Percentiles rank a stretch among this genome's conserved stretches.
Evolutionary conservation across 208 protist genomes (phyloP).

Genomic region (Wallacemonas sp.): DNA sequence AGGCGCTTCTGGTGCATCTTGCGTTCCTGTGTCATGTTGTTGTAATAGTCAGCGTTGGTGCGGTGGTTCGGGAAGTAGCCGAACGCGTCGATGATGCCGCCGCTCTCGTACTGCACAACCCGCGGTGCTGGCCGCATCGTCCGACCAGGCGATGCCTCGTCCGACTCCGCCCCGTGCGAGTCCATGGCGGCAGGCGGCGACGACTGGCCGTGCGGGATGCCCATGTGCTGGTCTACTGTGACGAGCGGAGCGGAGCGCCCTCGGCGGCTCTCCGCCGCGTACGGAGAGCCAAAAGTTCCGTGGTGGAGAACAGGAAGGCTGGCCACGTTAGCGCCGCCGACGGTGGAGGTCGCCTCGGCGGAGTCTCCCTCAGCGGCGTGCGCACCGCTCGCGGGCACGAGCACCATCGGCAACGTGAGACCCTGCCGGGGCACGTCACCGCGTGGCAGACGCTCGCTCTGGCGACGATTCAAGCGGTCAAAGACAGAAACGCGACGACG

Average conservation of each 20-base stretch:
- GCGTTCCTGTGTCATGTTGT: constrained; percentile 5
- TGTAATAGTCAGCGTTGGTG: constrained; percentile 33
- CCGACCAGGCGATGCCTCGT: no score
- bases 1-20: neutral
- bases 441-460: neutral
- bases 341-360: no score
- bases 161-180: no score
- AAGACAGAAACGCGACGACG: constrained; percentile 4
- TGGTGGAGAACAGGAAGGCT: no score
- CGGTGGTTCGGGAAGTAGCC: constrained; percentile 55
- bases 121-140: neutral
- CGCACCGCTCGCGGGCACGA: neutral
- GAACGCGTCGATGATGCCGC: constrained; percentile 39
- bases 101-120: constrained; percentile 3
- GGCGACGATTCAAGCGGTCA: neutral
- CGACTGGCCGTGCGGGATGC: no score
- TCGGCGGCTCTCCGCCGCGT: neutral
- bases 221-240: neutral
- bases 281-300: no score
- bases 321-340: no score
- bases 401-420: neutral
- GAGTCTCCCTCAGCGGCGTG: no score
- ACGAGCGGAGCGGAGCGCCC: neutral
- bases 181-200: no score
- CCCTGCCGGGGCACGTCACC: neutral